A percentile compares a stretch with the other conserved stretches of the same genome.
Evolutionary conservation across 768 basidiomycete species (phyloP).

Genomic region (Hericium coralloides): DNA sequence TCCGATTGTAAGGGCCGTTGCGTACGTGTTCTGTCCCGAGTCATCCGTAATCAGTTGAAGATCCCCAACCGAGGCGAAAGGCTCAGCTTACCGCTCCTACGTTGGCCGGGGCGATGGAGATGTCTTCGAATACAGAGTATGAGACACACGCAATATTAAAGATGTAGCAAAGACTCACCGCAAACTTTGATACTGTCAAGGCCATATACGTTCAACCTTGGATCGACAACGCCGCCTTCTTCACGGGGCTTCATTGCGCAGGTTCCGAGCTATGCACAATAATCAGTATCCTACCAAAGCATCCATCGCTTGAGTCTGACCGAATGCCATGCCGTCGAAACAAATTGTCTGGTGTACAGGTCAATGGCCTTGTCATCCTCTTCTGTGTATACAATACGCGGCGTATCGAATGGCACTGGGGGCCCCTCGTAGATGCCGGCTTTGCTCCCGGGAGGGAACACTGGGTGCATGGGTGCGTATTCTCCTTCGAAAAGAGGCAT

Average conservation of each 20-base stretch:
- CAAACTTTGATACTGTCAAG: conserved; percentile 46
- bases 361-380: conserved; percentile 27
- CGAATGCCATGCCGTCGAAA: conserved; percentile 25
- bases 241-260: conserved; percentile 57
- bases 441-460: conserved; percentile 21
- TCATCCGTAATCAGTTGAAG: not conserved
- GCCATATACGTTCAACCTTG: conserved; percentile 52
- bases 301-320: conserved; percentile 9
- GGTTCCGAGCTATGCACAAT: conserved; percentile 37
- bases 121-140: conserved; percentile 12
- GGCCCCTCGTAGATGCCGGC: conserved; percentile 13
- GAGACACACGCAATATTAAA: no score
- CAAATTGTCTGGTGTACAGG: conserved; percentile 15
- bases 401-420: conserved; percentile 17
- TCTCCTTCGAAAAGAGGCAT: conserved; percentile 36
- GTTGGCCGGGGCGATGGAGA: conserved; percentile 31
- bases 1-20: conserved; percentile 35
- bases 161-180: not conserved
- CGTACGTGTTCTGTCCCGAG: conserved; percentile 29
- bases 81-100: conserved; percentile 18
- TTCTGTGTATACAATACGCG: conserved; percentile 21
- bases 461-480: conserved; percentile 18
- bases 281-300: no score
- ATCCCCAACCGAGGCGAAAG: not conserved
- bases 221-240: conserved; percentile 50